A percentile compares a stretch with the other conserved stretches of the same genome.
phyloP scores from a whole-genome alignment of 2,329 filamentous ascomycete species.

The Nannizziopsis arthrosporioides region DNA sequence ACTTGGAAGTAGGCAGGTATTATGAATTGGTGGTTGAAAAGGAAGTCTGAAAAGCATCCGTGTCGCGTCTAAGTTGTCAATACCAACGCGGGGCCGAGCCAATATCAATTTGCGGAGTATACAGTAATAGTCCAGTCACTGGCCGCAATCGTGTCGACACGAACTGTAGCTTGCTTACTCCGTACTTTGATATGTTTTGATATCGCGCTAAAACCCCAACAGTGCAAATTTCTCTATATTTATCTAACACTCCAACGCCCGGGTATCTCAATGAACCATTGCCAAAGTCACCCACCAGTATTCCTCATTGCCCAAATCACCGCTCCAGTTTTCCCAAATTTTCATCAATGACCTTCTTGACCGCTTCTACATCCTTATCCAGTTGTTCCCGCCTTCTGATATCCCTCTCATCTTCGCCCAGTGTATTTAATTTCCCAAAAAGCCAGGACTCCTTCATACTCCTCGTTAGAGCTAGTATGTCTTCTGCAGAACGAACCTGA shows the following conservation, averaged over 20 bases:
- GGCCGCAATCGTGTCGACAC: too few relatives aligned
- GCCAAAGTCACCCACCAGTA: not conserved
- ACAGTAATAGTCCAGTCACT: too few relatives aligned
- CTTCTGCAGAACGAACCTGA: conserved; percentile 51
- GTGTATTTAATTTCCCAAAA: conserved; percentile 51
- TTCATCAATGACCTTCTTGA: conserved; percentile 35
- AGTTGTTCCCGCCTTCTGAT: conserved; percentile 33
- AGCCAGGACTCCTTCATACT: conserved; percentile 57
- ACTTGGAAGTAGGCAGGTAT: too few relatives aligned
- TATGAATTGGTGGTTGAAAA: too few relatives aligned
- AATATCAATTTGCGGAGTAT: too few relatives aligned
- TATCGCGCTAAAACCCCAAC: too few relatives aligned
- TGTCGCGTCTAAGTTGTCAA: too few relatives aligned
- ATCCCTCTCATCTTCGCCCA: conserved; percentile 36
- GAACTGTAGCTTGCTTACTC: too few relatives aligned
- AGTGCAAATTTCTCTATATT: not conserved
- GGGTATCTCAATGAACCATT: not conserved
- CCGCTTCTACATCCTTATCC: conserved; percentile 38
- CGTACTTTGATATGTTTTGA: too few relatives aligned
- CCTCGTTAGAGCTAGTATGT: conserved; percentile 49
- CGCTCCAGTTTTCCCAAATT: conserved; percentile 13
- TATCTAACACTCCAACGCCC: not conserved
- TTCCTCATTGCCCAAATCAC: not conserved
- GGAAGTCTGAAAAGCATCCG: too few relatives aligned
- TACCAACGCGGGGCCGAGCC: too few relatives aligned